Conservation (phyloP, 495 filamentous ascomycete species). For the Lophiotrema nucula region DNA sequence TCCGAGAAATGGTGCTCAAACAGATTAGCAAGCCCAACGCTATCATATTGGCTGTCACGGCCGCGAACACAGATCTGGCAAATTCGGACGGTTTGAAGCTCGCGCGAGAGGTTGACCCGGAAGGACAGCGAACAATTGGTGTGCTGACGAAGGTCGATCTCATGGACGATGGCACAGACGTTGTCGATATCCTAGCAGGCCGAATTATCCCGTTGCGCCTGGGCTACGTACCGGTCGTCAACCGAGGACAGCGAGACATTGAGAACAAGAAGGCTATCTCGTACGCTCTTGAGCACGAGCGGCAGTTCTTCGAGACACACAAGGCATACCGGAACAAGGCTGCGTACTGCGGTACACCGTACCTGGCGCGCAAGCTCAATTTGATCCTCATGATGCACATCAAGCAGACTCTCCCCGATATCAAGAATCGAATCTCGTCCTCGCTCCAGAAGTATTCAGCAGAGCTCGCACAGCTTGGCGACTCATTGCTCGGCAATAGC, state of each 20-base stretch:
- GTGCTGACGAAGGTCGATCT: slow-evolving; percentile 98
- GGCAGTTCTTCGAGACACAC: slow-evolving; percentile 97
- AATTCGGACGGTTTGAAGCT: slow-evolving; percentile 98
- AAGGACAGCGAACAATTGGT: slow-evolving; percentile 97
- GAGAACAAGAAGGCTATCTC: slow-evolving; percentile 93
- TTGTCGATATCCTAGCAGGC: slow-evolving; percentile 98
- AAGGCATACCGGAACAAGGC: slow-evolving; percentile 98
- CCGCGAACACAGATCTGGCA: slow-evolving; percentile 95
- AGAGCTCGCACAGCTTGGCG: slow-evolving; percentile 80
- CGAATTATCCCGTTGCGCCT: slow-evolving; percentile 94
- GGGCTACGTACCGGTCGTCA: slow-evolving; percentile 98
- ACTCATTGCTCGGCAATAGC: slow-evolving; percentile 94
- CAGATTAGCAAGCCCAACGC: slow-evolving; percentile 98
- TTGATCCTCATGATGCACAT: slow-evolving; percentile 99
- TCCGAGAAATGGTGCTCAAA: slow-evolving; percentile 97
- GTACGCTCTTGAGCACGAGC: slow-evolving; percentile 91
- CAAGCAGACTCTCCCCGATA: slow-evolving; percentile 98
- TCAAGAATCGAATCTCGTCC: slow-evolving; percentile 89
- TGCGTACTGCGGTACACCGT: slow-evolving; percentile 97
- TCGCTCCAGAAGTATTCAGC: slow-evolving; percentile 88
- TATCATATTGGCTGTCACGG: slow-evolving; percentile 94
- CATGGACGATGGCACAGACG: slow-evolving; percentile 99
- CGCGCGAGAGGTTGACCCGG: slow-evolving; percentile 94
- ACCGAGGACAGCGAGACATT: slow-evolving; percentile 98
- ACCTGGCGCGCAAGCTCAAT: slow-evolving; percentile 94